These are phyloP conservation scores for Exophiala lecanii-corni DNA, from an alignment of 2,329 filamentous ascomycete genomes.

Conservation along the genomic window DNA sequence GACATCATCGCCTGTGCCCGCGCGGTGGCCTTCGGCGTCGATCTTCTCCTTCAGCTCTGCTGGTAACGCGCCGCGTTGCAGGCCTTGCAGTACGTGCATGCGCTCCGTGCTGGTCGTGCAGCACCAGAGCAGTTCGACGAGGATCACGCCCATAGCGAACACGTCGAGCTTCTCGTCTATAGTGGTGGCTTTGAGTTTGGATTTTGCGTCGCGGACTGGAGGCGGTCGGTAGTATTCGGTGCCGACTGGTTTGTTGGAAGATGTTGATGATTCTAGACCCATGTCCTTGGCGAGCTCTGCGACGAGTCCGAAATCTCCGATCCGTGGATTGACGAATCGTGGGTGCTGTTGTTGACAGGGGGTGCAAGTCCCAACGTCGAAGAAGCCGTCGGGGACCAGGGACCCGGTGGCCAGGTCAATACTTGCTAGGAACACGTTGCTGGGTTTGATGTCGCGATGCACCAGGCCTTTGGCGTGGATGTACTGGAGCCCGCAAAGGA, in stretches of 20 bases:
- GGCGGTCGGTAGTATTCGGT: constrained; percentile 60
- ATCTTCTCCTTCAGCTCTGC: constrained; percentile 36
- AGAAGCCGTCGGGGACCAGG: constrained; percentile 44
- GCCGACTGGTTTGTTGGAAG: constrained; percentile 47
- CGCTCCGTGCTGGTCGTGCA: constrained; percentile 51
- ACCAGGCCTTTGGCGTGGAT: constrained; percentile 58
- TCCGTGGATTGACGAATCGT: constrained; percentile 53
- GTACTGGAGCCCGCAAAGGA: constrained; percentile 61
- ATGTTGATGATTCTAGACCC: background rate
- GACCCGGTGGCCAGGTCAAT: constrained; percentile 33
- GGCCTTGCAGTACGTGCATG: constrained; percentile 37
- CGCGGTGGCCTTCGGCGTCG: constrained; percentile 30
- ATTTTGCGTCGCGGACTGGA: constrained; percentile 15
- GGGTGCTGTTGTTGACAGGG: constrained; percentile 23
- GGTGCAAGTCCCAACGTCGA: constrained; percentile 23
- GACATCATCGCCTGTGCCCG: constrained; percentile 32
- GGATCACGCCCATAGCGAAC: constrained; percentile 32
- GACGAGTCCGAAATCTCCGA: constrained; percentile 65
- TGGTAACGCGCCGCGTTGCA: constrained; percentile 35
- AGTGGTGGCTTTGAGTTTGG: constrained; percentile 7
- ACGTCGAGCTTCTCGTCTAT: constrained; percentile 50
- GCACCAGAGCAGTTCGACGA: constrained; percentile 56
- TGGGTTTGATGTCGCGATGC: constrained; percentile 65
- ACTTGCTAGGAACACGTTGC: constrained; percentile 61
- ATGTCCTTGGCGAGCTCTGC: constrained; percentile 39